Evolutionary conservation across 1,139 yeast species (phyloP), one percentile per base, ranked within the genome.

Genomic region (Magnusiomyces fungicola): DNA sequence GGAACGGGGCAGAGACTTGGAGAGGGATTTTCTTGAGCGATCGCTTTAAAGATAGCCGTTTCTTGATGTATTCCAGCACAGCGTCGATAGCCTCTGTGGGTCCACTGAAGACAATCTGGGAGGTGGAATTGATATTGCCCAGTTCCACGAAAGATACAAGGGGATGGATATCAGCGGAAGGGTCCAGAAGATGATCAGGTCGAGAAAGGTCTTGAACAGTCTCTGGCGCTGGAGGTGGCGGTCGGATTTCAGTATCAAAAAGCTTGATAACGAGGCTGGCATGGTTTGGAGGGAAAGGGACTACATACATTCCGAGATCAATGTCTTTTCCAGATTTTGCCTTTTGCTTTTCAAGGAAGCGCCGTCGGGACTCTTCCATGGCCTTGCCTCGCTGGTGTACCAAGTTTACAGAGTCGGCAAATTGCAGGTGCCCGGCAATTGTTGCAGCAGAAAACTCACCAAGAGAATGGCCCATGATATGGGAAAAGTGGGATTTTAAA

Each of bases 391-490:
- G 68, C 47, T 66, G 61, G 5, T 75, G 65, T 9, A 79, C 85
- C 9, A 79, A 62, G 53, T 61, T 57, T n/a, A 79, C 63, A 0
- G 79, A 79, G 7, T 73, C 66, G 2, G 63, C 53, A 12, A 77
- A 61, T 34, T 69, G 62, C 19, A 78, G 56, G 2, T 67, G 63
- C 0, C 79, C 79, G 14, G 75, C 65, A 7, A 76, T 68, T 1
- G 72, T 61, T 48, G 75, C 65, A 0, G 83, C 81, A 1, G 82
- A 67, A 58, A 76, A 80, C 61, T 80, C 85, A 2, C 86, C 86
- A 14, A 80, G 66, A 1, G 85, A 80, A 60, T 81, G 86, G 42
- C 86, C 86, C 55, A 78, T 55, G 1, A 73, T 52, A 50, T 56
- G 70, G 14, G 59, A 53, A 18, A 56, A 47, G 23, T 54, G 45